Percentiles rank a stretch among this genome's conserved stretches.
phyloP scores from a whole-genome alignment of 345 rosid species.

The Acer saccharum region DNA sequence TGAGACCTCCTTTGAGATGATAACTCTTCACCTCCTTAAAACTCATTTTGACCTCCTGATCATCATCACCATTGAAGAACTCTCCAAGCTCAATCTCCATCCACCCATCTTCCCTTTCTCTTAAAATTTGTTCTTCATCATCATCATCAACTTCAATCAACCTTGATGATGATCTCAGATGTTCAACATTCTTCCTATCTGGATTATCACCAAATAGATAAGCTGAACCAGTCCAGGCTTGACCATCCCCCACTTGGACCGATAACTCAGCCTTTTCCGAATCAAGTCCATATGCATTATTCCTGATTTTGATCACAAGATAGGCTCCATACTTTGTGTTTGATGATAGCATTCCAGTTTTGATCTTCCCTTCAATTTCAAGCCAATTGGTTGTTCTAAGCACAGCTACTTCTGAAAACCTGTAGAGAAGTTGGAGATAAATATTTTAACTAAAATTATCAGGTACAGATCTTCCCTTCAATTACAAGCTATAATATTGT shows the following conservation, averaged over 20 bases:
- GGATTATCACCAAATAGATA: background rate
- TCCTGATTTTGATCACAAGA: slow-evolving; percentile 29
- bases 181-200: background rate
- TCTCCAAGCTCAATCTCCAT: slow-evolving; percentile 79
- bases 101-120: slow-evolving; percentile 63
- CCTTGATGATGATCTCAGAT: slow-evolving; percentile 16
- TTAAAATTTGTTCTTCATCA: slow-evolving; percentile 9
- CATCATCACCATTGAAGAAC: slow-evolving; percentile 37
- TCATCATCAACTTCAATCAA: slow-evolving; percentile 4
- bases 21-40: slow-evolving; percentile 70
- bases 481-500: too few relatives aligned
- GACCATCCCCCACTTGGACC: slow-evolving; percentile 23
- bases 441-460: background rate
- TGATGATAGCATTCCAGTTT: slow-evolving; percentile 31
- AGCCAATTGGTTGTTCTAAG: slow-evolving; percentile 42
- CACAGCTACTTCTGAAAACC: slow-evolving; percentile 44
- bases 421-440: background rate
- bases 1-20: slow-evolving; percentile 73
- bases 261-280: slow-evolving; percentile 25
- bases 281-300: slow-evolving; percentile 43
- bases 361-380: slow-evolving; percentile 41
- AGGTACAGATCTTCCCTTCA: background rate
- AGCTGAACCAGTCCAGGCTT: slow-evolving; percentile 4
- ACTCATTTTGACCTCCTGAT: slow-evolving; percentile 52
- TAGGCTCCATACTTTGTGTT: slow-evolving; percentile 44